phyloP scores from a whole-genome alignment of 2,329 filamentous ascomycete species.

The Tolypocladium paradoxum region DNA sequence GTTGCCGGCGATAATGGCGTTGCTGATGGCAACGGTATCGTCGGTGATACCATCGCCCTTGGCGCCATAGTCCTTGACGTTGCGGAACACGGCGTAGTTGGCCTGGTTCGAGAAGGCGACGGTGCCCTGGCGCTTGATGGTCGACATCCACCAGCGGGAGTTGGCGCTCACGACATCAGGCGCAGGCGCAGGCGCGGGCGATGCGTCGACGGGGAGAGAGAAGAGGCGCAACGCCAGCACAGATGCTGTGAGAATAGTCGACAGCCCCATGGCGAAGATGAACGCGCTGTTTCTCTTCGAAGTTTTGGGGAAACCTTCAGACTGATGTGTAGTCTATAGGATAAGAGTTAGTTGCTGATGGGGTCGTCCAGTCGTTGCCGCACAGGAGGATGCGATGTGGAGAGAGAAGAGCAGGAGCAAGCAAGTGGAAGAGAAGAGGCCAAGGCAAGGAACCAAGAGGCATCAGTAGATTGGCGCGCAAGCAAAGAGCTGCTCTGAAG shows the following conservation, averaged over 20 bases:
- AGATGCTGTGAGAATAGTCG: conserved; percentile 28
- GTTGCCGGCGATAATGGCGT: conserved; percentile 63
- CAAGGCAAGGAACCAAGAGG: background rate
- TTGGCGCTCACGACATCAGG: conserved; percentile 9
- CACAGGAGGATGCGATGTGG: background rate
- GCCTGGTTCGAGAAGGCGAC: conserved; percentile 43
- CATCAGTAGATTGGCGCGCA: background rate
- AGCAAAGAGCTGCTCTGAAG: background rate
- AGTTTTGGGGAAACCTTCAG: background rate
- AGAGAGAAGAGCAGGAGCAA: background rate
- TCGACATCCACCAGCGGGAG: conserved; percentile 60
- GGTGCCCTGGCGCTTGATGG: conserved; percentile 57
- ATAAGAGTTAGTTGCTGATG: background rate
- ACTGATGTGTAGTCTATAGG: background rate
- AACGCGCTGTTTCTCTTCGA: conserved; percentile 15
- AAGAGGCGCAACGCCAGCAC: conserved; percentile 33
- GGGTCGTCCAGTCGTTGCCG: background rate
- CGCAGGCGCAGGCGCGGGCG: conserved; percentile 15
- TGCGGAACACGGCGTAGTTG: conserved; percentile 63
- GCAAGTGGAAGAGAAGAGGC: background rate
- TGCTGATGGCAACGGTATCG: conserved; percentile 82
- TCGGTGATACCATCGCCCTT: conserved; percentile 60
- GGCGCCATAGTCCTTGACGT: conserved; percentile 67
- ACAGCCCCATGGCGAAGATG: conserved; percentile 32
- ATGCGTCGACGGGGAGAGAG: conserved; percentile 20